Base-by-base conservation (phyloP, 179 eudicot genomes). In the Corrigiola litoralis region DNA sequence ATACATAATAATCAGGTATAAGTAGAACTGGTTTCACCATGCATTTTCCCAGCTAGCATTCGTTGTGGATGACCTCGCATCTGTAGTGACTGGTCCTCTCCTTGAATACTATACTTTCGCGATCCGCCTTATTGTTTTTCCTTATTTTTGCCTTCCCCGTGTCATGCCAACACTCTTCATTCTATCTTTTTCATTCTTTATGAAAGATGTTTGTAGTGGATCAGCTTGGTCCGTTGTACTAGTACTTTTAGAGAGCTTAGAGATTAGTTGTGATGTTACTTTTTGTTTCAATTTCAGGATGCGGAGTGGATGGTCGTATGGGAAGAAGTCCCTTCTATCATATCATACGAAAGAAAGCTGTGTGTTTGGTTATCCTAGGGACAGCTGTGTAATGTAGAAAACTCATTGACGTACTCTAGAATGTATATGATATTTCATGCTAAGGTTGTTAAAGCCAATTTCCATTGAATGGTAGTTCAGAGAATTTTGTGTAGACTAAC, bases 231-330 rank as follows among this genome's bases (percentile, higher is more conserved):
- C n/a, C n/a, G n/a, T n/a, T n/a, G n/a, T n/a, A n/a, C n/a, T n/a
- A n/a, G n/a, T n/a, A n/a, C n/a, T n/a, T n/a, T n/a, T n/a, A n/a
- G n/a, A n/a, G n/a, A 38, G 20, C 29, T 38, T 64, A 13, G 9
- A 41, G 6, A 50, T 27, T 25, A 46, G 32, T 33, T 34, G 17
- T 69, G 27, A 58, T 58, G 6, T 50, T 59, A 23, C n/a, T 3
- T 60, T n/a, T 13, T 41, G 61, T 42, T 52, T 27, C 49, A 6
- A n/a, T 51, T 63, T 44, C 62, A 64, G 67, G 66, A n/a, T 59
- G 51, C 41, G 44, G 32, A 40, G 59, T 38, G 36, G 29, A 31
- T 46, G 59, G 16, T 4, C 32, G 37, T 53, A 20, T 7, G n/a
- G 38, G 28, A 33, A 20, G 17, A 5, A n/a, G 27, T 4, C 44